Base-by-base conservation (phyloP, 192 early-diverging fungal species). In the Entomortierella chlamydospora region DNA sequence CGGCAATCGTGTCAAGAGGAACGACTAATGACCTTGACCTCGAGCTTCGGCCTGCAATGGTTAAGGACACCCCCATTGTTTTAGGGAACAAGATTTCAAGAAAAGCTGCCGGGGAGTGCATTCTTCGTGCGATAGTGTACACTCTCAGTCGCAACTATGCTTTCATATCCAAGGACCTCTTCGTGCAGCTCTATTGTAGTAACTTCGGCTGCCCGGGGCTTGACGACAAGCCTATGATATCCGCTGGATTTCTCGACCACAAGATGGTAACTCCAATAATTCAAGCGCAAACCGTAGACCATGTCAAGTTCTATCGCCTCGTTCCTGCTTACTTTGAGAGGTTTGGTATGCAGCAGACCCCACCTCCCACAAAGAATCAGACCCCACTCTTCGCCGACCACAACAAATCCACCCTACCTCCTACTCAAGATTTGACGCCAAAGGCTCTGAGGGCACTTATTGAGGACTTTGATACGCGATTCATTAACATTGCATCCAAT, bases 21-120 rank as follows among this genome's bases (percentile, higher is more conserved):
- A 17, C 45, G 4, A 12, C 45, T 47, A 7, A 4, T 10, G 4
- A 4, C 10, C 10, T 37, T 37, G 5, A 37, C 34, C 34, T 37
- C 34, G 49, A 50, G 3, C 52, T 54, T 23, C 23, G 4, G 25
- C 22, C 28, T 8, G 41, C 26, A 10, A 41, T 64, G 28, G 1
- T 37, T 26, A 15, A 26, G 4, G 47, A 22, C 7, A 30, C n/a
- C 7, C 61, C 61, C 4, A 53, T 51, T 61, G 37, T 39, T 15
- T 39, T 76, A 17, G 76, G 65, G 0, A 47, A 73, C 72, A 85
- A 79, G 42, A 43, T 85, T 1, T 39, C 33, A 45, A 42, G 23
- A 43, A 15, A 25, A 29, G 47, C 67, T 8, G 67, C 67, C n/a
- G 67, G 67, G 7, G 67, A 69, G 30, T 51, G 30, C 17, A 69